These are phyloP conservation scores for Cryphonectria japonica DNA, from an alignment of 2,329 filamentous ascomycete genomes.

Conservation along the genomic window DNA sequence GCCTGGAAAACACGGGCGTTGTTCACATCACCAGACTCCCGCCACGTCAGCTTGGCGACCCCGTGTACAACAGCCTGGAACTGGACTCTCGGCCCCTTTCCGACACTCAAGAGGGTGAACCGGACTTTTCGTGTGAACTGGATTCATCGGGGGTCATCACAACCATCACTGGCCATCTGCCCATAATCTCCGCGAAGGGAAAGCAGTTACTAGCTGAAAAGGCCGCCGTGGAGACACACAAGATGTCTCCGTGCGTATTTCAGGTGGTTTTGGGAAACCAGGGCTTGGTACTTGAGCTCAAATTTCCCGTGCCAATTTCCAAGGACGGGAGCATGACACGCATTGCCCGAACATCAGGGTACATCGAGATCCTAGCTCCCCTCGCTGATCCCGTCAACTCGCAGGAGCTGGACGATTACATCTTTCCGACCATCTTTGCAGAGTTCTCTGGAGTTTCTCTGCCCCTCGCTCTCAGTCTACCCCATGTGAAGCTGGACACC, in stretches of 20 bases:
- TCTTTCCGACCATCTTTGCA: constrained; percentile 43
- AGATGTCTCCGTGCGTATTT: constrained; percentile 46
- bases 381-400: constrained; percentile 36
- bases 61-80: constrained; percentile 20
- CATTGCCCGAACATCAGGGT: constrained; percentile 48
- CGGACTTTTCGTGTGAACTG: constrained; percentile 39
- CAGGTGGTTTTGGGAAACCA: constrained; percentile 45
- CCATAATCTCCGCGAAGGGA: constrained; percentile 42
- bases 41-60: constrained; percentile 40
- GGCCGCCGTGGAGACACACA: constrained; percentile 40
- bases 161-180: constrained; percentile 45
- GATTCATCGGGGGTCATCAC: constrained; percentile 38
- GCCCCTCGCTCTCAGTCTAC: constrained; percentile 45
- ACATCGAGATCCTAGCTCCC: constrained; percentile 49
- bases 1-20: constrained; percentile 34
- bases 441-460: constrained; percentile 26
- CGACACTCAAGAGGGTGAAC: not conserved
- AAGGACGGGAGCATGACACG: constrained; percentile 42
- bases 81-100: no score
- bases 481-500: constrained; percentile 49
- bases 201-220: constrained; percentile 45
- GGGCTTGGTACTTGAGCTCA: constrained; percentile 39
- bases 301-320: constrained; percentile 47
- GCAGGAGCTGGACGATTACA: constrained; percentile 37
- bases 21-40: constrained; percentile 45